Evolutionary conservation across 495 filamentous ascomycete genomes (phyloP), one percentile per base, ranked within the genome.

Genomic region (Trichoderma asperelloides): DNA sequence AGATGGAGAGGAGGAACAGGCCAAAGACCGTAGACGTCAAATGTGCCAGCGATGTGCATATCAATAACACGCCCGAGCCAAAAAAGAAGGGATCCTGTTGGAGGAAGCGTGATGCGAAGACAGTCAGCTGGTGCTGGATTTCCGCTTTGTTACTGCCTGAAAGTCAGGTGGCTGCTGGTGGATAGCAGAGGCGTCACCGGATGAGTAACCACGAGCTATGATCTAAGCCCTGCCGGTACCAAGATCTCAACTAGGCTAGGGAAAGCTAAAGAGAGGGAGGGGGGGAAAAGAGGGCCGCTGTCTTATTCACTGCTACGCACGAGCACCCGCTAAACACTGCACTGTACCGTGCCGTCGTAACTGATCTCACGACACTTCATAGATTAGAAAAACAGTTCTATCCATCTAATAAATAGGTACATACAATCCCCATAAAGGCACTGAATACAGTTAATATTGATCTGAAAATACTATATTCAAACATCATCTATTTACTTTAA

Each of bases 171-270:
- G 62, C 62, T 64, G 30, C 23, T 25, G 30, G 25, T 43, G 33
- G 30, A 25, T 43, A 15, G 47, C 23, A 51, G 41, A 63, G 27
- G 60, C 60, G 60, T 63, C 60, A 63, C 60, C 27, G 60, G 27
- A 25, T 63, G 60, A 55, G 49, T n/a, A 55, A 16, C 49, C 16
- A 25, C 49, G 23, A 55, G 62, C 30, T 30, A 64, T 39, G 62
- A 23, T 30, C 62, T 21, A 64, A 39, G 62, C 62, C 9, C 16
- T 23, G 47, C 47, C 15, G 47, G 47, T 2, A 13, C 18, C 30
- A 25, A 40, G 30, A 39, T 64, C 33, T 43, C 30, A 37, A 30
- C 60, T 28, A 30, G 16, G 60, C 60, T 28, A 30, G 16, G 60
- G 13, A 15, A 28, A 21, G 28, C 60, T 63, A 30, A 63, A 37